Evolutionary conservation across 495 filamentous ascomycete genomes (phyloP), one percentile per base, ranked within the genome.

Genomic region (Wilcoxina mikolae): DNA sequence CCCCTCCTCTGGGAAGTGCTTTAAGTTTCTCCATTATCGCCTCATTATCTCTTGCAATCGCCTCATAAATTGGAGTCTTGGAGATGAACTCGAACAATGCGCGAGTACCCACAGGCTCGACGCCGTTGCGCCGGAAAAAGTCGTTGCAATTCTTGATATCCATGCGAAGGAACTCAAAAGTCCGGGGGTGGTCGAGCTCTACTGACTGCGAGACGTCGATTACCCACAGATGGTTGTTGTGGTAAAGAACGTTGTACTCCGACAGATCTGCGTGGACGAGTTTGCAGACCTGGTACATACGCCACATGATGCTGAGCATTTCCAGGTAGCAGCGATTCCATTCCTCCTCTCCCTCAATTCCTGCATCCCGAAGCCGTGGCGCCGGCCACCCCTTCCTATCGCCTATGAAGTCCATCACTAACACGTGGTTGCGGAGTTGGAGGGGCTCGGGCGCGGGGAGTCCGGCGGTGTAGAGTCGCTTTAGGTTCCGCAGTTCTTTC

Each of bases 151-250:
- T 98, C 74, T 94, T 95, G 68, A 96, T 84, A 67, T 98, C 91
- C 86, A 94, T 95, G 18, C 89, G 79, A 55, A 96, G 71, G 67
- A 98, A 96, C 66, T 95, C 87, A 18, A 93, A 73, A 28, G 83
- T 87, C 55, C 84, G 75, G 1, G 91, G 90, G 68, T 98, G 91
- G 54, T 96, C 87, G 65, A 94, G 88, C 71, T 95, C 91, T 25
- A 98, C 91, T 61, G 81, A 86, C 68, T 98, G 91, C 59, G 87
- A 94, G 42, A 98, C 91, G 71, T 98, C 91, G 61, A 98, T 98
- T 64, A 98, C 81, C 74, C 84, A 93, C 0, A 94, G 76, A 59
- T 81, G 79, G 43, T 78, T 73, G 60, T 88, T 75, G 68, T 95
- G 79, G 70, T 93, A 96, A 0, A 98, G 77, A 42, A 94, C 77